These are phyloP conservation scores for Trypanosoma mega DNA, from an alignment of 208 protist species.

Conservation along the genomic window DNA sequence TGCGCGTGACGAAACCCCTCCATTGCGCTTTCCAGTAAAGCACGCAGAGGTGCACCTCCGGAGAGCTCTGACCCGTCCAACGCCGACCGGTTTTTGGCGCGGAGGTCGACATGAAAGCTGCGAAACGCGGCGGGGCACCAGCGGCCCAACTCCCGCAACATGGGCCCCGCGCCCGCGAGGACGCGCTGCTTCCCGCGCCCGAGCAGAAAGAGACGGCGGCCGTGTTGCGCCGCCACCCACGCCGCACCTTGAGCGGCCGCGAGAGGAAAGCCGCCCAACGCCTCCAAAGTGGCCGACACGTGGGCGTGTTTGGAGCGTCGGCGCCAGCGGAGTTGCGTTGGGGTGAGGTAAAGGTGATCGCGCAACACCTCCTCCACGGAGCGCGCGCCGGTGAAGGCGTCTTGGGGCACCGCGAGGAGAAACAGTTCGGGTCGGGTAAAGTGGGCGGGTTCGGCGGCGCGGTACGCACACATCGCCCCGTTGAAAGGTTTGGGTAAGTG, in stretches of 20 bases:
- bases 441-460: background rate
- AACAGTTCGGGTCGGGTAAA: background rate
- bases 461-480: background rate
- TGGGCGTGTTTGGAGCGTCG: background rate
- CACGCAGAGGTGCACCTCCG: too few species aligned
- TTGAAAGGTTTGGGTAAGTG: background rate
- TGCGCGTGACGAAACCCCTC: background rate
- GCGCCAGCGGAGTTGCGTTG: conserved; percentile 13
- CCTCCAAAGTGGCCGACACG: conserved; percentile 6
- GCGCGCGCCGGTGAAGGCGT: background rate
- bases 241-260: conserved; percentile 1
- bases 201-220: conserved; percentile 21
- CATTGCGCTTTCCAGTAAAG: background rate
- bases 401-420: background rate
- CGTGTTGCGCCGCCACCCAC: background rate
- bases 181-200: conserved; percentile 14
- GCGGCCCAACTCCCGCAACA: conserved; percentile 21
- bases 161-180: conserved; percentile 7
- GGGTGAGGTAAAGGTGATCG: conserved; percentile 8
- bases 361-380: conserved; percentile 14
- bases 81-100: too few species aligned
- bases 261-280: conserved; percentile 15
- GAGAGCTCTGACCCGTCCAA: too few species aligned
- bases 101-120: conserved; percentile 22
- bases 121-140: conserved; percentile 23